Evolutionary conservation across 2,329 filamentous ascomycete genomes (phyloP).

Genomic region (Pyrenochaeta sp.): DNA sequence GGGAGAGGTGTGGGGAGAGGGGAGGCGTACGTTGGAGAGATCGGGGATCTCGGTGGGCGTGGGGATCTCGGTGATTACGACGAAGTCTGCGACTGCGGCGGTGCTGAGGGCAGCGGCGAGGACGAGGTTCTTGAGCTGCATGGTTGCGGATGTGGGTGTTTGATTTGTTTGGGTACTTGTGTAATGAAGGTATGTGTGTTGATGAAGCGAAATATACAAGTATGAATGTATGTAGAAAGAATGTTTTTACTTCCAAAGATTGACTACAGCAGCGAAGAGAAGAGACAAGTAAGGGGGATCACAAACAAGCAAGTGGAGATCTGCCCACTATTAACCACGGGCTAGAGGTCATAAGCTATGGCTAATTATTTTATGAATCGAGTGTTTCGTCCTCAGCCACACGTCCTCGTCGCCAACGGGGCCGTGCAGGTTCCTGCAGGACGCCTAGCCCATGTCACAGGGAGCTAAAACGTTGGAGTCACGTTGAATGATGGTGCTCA

Average conservation of each 20-base stretch:
- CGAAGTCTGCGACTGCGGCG: constrained; percentile 26
- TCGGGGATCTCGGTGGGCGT: constrained; percentile 21
- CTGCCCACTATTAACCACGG: no score
- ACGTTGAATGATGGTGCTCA: no score
- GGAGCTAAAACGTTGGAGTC: neutral
- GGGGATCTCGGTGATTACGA: constrained; percentile 23
- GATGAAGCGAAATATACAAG: neutral
- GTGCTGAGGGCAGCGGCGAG: constrained; percentile 25
- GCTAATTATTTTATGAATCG: neutral
- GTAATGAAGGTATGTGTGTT: neutral
- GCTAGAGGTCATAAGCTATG: no score
- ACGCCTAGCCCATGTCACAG: neutral
- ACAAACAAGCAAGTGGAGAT: no score
- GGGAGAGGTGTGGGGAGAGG: neutral
- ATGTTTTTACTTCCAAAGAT: no score
- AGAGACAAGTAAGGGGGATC: no score
- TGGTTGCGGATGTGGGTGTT: constrained; percentile 11
- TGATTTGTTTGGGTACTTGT: neutral
- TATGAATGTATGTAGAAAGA: no score
- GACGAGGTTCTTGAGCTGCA: constrained; percentile 28
- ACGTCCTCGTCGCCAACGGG: neutral
- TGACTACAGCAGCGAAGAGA: no score
- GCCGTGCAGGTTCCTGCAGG: neutral
- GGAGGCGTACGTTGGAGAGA: constrained; percentile 22
- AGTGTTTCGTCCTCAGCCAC: neutral